Evolutionary conservation across 441 rosid species (phyloP).

Genomic region (Corymbia citriodora): DNA sequence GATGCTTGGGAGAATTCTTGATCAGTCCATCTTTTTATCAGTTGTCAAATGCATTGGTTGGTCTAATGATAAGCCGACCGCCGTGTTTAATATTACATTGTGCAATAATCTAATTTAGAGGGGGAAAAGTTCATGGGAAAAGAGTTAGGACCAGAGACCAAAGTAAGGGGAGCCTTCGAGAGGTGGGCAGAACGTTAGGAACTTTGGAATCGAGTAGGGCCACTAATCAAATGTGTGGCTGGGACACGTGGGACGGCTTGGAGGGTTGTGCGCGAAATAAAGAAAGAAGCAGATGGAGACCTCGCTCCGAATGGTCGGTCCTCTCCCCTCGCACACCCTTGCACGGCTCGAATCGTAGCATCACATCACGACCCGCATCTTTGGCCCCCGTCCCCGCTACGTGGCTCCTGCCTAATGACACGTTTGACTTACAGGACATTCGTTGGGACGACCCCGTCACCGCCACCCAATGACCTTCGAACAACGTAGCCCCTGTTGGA

Average conservation of each 20-base stretch:
- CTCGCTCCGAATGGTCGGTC: not conserved
- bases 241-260: constrained; percentile 36
- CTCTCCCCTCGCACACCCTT: not conserved
- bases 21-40: not conserved
- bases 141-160: not conserved
- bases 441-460: not conserved
- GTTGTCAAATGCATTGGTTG: not conserved
- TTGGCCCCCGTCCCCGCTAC: not conserved
- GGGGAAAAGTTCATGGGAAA: not conserved
- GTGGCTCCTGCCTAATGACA: not conserved
- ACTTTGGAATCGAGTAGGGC: not conserved
- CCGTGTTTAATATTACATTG: not conserved
- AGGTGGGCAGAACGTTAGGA: not conserved
- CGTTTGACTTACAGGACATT: not conserved
- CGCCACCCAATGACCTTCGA: not conserved
- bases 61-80: not conserved
- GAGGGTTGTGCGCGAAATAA: not conserved
- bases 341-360: not conserved
- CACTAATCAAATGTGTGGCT: constrained; percentile 21
- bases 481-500: not conserved
- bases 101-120: not conserved
- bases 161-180: not conserved
- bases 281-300: not conserved
- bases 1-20: not conserved
- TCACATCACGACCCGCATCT: not conserved